Evolutionary conservation across 768 basidiomycete genomes (phyloP), one percentile per base, ranked within the genome.

Genomic region (Boletus eberwhitei): DNA sequence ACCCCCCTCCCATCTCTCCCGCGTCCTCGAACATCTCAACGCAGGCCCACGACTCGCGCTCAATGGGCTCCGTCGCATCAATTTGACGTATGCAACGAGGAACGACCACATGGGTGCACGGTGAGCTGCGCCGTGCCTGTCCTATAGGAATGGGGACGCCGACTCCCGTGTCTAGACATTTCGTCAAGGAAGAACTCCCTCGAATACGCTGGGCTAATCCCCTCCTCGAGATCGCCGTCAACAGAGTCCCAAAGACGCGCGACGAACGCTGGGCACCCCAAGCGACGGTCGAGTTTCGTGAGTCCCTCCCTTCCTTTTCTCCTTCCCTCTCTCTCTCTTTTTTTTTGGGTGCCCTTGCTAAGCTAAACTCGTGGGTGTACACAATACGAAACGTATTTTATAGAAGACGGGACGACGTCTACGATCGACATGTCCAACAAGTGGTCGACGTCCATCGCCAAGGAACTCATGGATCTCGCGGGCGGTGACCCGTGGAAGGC

Each of bases 181-280:
- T 93, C 59, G 78, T 87, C 37, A 88, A 87, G 64, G 84, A 92
- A 38, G 79, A 88, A n/a, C 72, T 93, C 0, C 88, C 87, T 1
- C 77, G 87, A 31, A 87, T 93, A 75, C 85, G 82, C 12, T 90
- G 81, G 68, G 85, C 82, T 2, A 92, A 93, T 62, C 89, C 90
- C 0, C 67, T 75, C 8, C 62, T 92, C 24, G 74, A 79, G 31
- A 84, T 93, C 35, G 71, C 79, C 32, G 80, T 90, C 0, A 75
- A 78, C 58, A 83, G 77, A 55, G 69, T 77, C 41, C 73, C 69
- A 32, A 88, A 88, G 70, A 72, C 75, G 11, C 69, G 71, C 50
- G 69, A 78, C 19, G 85, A 86, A 17, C 65, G 60, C 1, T 88
- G 82, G 86, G 74, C 73, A 50, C 83, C 88, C 0, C 77, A 85